Evolutionary conservation across 1,284 basidiomycete species (phyloP).

Genomic region (Sparassis latifolia): DNA sequence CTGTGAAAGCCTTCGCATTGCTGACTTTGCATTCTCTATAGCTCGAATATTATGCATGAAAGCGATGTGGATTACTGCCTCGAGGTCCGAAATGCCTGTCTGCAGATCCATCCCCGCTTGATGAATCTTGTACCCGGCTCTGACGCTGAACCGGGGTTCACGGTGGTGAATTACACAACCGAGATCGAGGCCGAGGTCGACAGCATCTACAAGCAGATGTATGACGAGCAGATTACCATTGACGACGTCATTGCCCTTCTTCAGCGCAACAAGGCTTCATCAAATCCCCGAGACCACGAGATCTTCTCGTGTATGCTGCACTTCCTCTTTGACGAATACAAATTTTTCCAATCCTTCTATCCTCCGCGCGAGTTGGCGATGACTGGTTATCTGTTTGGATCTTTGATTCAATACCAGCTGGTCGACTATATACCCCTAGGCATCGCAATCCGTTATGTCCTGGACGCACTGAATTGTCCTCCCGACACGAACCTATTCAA

Average conservation of each 20-base stretch:
- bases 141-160: conserved; percentile 88
- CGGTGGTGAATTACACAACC: conserved; percentile 81
- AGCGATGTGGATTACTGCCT: conserved; percentile 87
- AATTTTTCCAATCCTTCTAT: conserved; percentile 96
- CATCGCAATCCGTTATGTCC: conserved; percentile 94
- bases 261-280: conserved; percentile 80
- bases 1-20: background rate
- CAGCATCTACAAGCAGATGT: conserved; percentile 97
- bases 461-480: conserved; percentile 88
- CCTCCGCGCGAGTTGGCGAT: conserved; percentile 92
- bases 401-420: conserved; percentile 90
- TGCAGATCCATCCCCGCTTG: conserved; percentile 94
- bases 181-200: conserved; percentile 95
- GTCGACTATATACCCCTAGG: conserved; percentile 95
- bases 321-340: conserved; percentile 99
- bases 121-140: conserved; percentile 91
- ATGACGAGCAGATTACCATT: conserved; percentile 89
- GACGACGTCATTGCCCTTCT: conserved; percentile 91
- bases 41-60: conserved; percentile 58
- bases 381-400: conserved; percentile 96
- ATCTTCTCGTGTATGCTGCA: conserved; percentile 98
- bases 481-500: conserved; percentile 93
- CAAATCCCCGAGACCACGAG: conserved; percentile 85
- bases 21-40: conserved; percentile 24
- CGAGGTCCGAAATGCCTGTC: conserved; percentile 88